phyloP scores from a whole-genome alignment of 2,329 filamentous ascomycete genomes.

The Penicillium sp. region DNA sequence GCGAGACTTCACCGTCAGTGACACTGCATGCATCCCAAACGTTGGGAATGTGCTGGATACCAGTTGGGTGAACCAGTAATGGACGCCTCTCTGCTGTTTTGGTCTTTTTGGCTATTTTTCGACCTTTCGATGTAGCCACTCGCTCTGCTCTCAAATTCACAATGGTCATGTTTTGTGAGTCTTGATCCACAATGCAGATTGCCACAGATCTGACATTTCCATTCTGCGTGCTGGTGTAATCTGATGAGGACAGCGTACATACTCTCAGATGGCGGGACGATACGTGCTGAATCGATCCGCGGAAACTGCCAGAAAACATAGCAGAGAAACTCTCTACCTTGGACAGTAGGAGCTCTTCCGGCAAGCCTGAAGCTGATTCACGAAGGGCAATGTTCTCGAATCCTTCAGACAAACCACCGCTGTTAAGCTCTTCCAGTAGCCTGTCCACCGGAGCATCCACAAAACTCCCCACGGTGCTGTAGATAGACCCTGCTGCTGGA shows the following conservation, averaged over 20 bases:
- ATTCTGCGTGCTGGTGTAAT: constrained; percentile 40
- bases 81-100: constrained; percentile 35
- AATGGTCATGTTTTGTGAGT: constrained; percentile 71
- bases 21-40: constrained; percentile 77
- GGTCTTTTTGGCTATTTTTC: constrained; percentile 35
- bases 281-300: constrained; percentile 34
- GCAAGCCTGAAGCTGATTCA: constrained; percentile 73
- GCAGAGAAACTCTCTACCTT: constrained; percentile 72
- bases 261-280: constrained; percentile 52
- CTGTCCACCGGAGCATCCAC: constrained; percentile 72
- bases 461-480: constrained; percentile 64
- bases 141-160: constrained; percentile 66
- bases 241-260: constrained; percentile 66
- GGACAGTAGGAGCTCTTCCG: constrained; percentile 73
- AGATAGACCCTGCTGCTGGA: constrained; percentile 53
- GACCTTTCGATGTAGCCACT: constrained; percentile 37
- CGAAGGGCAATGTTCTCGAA: constrained; percentile 75
- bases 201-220: constrained; percentile 43
- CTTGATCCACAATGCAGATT: constrained; percentile 72
- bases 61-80: constrained; percentile 46
- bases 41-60: constrained; percentile 66
- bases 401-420: constrained; percentile 68
- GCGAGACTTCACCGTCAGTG: constrained; percentile 68
- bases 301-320: constrained; percentile 50
- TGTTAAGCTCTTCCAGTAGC: constrained; percentile 70